Percentiles rank a stretch among this genome's conserved stretches.
These are phyloP conservation scores for Choanephora cucurbitarum DNA, from an alignment of 371 early-diverging fungal species.

Conservation along the genomic window DNA sequence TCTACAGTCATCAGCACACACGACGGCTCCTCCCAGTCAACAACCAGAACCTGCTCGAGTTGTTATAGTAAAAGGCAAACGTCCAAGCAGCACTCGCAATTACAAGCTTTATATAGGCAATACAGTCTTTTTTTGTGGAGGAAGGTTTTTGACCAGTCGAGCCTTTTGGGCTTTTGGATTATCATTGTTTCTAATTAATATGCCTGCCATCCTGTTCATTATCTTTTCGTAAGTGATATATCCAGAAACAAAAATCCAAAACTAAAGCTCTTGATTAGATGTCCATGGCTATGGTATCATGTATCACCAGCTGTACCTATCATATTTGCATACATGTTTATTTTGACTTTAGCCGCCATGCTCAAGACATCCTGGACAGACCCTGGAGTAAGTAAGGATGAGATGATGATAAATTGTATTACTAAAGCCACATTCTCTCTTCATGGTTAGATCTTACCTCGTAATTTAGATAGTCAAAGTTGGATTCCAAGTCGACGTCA, in stretches of 20 bases:
- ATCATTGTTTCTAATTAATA: conserved; percentile 61
- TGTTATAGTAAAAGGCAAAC: background rate
- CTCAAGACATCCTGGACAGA: conserved; percentile 86
- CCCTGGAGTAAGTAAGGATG: conserved; percentile 76
- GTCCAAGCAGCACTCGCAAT: conserved; percentile 12
- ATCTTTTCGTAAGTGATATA: conserved; percentile 72
- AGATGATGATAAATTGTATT: too few species aligned
- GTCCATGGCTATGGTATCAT: conserved; percentile 71
- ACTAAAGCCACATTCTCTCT: too few species aligned
- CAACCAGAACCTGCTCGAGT: background rate
- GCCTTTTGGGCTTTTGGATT: conserved; percentile 64
- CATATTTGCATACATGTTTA: conserved; percentile 71
- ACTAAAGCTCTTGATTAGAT: too few species aligned
- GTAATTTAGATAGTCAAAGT: conserved; percentile 57
- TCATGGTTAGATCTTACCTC: conserved; percentile 63
- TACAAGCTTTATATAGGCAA: conserved; percentile 44
- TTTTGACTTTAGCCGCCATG: conserved; percentile 71
- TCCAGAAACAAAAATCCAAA: too few species aligned
- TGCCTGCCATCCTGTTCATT: conserved; percentile 65
- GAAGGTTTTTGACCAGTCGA: conserved; percentile 56
- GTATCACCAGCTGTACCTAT: conserved; percentile 67
- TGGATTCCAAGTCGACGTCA: background rate
- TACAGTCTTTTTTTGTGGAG: conserved; percentile 62
- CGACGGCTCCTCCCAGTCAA: too few species aligned
- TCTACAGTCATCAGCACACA: too few species aligned